phyloP scores from a whole-genome alignment of 225 moss, liverwort and hornwort species.

The Antitrichia curtipendula region DNA sequence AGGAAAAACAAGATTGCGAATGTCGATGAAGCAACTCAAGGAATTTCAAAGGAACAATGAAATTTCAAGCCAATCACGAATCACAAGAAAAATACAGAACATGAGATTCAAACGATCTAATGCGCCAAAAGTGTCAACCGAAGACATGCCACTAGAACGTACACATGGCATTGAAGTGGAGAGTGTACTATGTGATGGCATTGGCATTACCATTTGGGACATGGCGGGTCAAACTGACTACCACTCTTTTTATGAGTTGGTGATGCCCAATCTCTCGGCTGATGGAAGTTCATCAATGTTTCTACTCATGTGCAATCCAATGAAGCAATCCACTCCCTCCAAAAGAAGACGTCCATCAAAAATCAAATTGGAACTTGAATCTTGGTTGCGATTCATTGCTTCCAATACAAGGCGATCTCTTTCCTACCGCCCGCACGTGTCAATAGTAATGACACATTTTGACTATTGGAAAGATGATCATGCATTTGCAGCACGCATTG shows the following conservation, averaged over 20 bases:
- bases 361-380: background rate
- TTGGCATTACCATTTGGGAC: background rate
- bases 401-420: background rate
- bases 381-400: background rate
- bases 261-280: background rate
- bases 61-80: fast-evolving
- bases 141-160: fast-evolving
- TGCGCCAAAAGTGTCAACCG: fast-evolving
- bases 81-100: fast-evolving
- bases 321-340: fast-evolving
- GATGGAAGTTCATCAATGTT: background rate
- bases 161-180: background rate
- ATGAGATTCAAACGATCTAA: fast-evolving
- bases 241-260: background rate
- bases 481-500: background rate
- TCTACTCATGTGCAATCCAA: background rate
- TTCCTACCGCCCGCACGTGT: background rate
- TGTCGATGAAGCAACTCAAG: background rate
- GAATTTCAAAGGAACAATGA: background rate
- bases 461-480: background rate
- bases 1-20: background rate
- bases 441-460: background rate
- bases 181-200: background rate
- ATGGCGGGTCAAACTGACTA: background rate
- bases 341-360: background rate